Conservation (phyloP, 1,284 basidiomycete species). For the Sparassis latifolia region DNA sequence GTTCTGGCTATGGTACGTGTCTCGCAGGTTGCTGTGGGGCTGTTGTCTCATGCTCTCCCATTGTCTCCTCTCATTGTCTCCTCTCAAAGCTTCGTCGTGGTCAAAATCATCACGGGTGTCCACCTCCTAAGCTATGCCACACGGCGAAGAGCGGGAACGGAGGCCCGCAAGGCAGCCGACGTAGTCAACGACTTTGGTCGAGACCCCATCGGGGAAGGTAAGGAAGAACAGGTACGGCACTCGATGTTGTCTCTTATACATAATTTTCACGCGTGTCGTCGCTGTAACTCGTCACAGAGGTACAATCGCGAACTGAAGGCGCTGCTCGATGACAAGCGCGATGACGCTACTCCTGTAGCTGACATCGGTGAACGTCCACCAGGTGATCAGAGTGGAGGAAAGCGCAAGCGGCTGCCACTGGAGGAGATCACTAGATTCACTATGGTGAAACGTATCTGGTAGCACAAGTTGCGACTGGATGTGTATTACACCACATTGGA, state of each 20-base stretch:
- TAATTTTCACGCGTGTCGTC: neutral
- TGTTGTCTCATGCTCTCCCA: neutral
- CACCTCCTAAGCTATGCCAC: constrained; percentile 82
- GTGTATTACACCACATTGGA: too few relatives aligned
- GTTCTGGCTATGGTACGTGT: constrained; percentile 75
- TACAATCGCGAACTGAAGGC: constrained; percentile 78
- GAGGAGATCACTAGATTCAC: constrained; percentile 89
- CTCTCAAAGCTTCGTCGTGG: constrained; percentile 57
- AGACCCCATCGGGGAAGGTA: constrained; percentile 81
- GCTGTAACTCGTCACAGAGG: constrained; percentile 33
- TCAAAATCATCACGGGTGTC: constrained; percentile 87
- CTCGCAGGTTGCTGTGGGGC: neutral
- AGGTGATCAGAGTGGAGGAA: constrained; percentile 29
- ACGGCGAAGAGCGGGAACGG: constrained; percentile 68
- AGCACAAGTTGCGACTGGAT: constrained; percentile 3
- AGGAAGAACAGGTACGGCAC: constrained; percentile 68
- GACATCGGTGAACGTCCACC: constrained; percentile 63
- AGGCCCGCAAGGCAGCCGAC: constrained; percentile 64
- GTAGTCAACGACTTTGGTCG: constrained; percentile 80
- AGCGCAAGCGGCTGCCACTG: constrained; percentile 59
- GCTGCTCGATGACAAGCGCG: constrained; percentile 59
- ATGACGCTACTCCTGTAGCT: constrained; percentile 61
- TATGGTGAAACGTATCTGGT: constrained; percentile 94
- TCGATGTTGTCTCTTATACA: neutral
- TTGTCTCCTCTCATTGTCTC: neutral